Conservation (phyloP, 768 basidiomycete species). For the Lactarius trivialis region DNA sequence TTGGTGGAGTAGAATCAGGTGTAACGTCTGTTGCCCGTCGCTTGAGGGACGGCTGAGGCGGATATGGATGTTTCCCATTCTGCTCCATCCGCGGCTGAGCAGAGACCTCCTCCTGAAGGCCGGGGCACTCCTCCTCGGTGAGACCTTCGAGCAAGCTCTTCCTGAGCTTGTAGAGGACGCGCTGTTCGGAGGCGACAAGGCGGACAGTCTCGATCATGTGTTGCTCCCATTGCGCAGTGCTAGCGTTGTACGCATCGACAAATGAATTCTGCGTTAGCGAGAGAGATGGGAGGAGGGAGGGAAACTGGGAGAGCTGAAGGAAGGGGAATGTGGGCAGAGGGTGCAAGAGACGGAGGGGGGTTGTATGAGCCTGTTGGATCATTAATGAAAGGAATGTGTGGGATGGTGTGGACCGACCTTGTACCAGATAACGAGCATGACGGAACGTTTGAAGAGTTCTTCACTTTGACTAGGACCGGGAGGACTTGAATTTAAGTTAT, state of each 20-base stretch:
- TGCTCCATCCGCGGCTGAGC: slow-evolving; percentile 34
- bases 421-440: slow-evolving; percentile 67
- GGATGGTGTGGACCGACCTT: slow-evolving; percentile 37
- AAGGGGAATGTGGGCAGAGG: slow-evolving; percentile 54
- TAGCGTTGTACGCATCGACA: slow-evolving; percentile 52
- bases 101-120: slow-evolving; percentile 49
- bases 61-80: slow-evolving; percentile 5
- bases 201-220: slow-evolving; percentile 55
- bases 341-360: slow-evolving; percentile 23
- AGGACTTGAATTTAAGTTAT: slow-evolving; percentile 5
- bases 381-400: not conserved
- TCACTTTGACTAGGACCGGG: slow-evolving; percentile 23
- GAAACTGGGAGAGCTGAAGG: slow-evolving; percentile 51
- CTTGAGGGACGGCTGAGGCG: slow-evolving; percentile 21
- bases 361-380: slow-evolving; percentile 23
- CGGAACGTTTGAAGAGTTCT: slow-evolving; percentile 42
- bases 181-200: slow-evolving; percentile 51
- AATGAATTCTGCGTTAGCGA: slow-evolving; percentile 46
- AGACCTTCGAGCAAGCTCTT: slow-evolving; percentile 54
- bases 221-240: slow-evolving; percentile 59
- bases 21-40: slow-evolving; percentile 19
- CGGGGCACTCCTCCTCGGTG: slow-evolving; percentile 49
- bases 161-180: slow-evolving; percentile 55
- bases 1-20: slow-evolving; percentile 19
- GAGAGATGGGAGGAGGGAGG: slow-evolving; percentile 48